A percentile compares a stretch with the other conserved stretches of the same genome.
Conservation (phyloP, 2,329 filamentous ascomycete species). For the Neonectria ditissima region DNA sequence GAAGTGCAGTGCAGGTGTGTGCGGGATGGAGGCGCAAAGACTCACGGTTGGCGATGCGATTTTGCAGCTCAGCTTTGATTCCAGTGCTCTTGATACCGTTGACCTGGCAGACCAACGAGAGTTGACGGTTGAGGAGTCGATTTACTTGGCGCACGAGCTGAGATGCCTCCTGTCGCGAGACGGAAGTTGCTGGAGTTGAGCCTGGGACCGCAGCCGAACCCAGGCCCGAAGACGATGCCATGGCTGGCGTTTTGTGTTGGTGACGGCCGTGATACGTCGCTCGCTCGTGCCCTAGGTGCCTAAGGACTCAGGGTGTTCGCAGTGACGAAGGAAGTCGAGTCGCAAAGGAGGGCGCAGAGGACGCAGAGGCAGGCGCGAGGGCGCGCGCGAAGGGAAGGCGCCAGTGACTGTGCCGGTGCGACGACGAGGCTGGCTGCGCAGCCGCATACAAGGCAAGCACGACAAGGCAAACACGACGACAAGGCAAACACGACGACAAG, state of each 20-base stretch:
- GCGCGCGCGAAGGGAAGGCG: slow-evolving; percentile 29
- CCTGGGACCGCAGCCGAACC: slow-evolving; percentile 34
- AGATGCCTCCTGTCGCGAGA: slow-evolving; percentile 57
- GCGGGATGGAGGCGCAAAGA: slow-evolving; percentile 41
- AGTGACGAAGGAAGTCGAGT: slow-evolving; percentile 2
- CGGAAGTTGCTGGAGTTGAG: slow-evolving; percentile 39
- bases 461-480: slow-evolving; percentile 16
- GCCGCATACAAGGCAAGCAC: slow-evolving; percentile 44
- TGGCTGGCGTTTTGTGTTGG: slow-evolving; percentile 27
- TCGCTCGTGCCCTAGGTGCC: slow-evolving; percentile 11
- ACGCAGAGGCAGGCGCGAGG: slow-evolving; percentile 21
- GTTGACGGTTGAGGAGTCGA: slow-evolving; percentile 68
- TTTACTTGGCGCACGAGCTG: slow-evolving; percentile 59
- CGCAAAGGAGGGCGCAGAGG: slow-evolving; percentile 16
- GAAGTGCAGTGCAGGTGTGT: not conserved
- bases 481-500: slow-evolving; percentile 22
- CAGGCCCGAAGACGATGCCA: slow-evolving; percentile 41
- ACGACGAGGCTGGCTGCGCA: slow-evolving; percentile 40
- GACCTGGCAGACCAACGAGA: slow-evolving; percentile 80
- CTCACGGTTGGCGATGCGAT: slow-evolving; percentile 82
- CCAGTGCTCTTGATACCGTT: slow-evolving; percentile 84
- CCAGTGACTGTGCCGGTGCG: slow-evolving; percentile 14
- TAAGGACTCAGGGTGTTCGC: slow-evolving; percentile 7
- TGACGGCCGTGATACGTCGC: not conserved
- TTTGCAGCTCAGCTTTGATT: slow-evolving; percentile 85